Evolutionary conservation across 176 grass and related monocot genomes (phyloP), one percentile per base, ranked within the genome.

Genomic region (Elymus sibiricus): DNA sequence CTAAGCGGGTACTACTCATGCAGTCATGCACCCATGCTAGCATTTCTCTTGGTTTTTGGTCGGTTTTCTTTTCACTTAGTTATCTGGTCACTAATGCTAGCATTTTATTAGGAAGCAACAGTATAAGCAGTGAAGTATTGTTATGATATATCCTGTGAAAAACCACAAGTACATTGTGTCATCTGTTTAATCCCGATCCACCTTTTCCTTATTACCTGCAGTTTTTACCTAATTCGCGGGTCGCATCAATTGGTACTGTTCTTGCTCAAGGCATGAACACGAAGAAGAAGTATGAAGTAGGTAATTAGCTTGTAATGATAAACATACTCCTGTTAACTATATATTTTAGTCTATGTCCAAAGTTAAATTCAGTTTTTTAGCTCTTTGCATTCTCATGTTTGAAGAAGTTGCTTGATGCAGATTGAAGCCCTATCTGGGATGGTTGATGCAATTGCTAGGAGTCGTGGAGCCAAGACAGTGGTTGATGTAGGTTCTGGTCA

Each of bases 401-500:
- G 58, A 22, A 68, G 31, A 76, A 14, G 26, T 19, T 7, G 6
- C 27, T 84, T 40, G 16, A 44, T 88, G 69, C 86, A 94, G 92
- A 93, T 99, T 76, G 97, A 99, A 78, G 85, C 83, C 85, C 88
- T 99, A 69, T 82, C 94, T 80, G 92, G 64, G 4, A 74, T 94
- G 37, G 78, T 94, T 72, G 83, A 86, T 77, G 86, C 71, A 62
- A 81, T 94, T 81, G 72, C 87, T 31, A 79, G 77, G 80, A 81
- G 17, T 46, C 76, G 72, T 55, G 90, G 90, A 77, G 90, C 84
- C 67, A 81, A 84, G 53, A 92, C 90, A 73, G 83, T 99, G 28
- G 78, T 99, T 88, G 97, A 96, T 96, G 97, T 99, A 79, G 97
- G 94, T 79, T 96, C 94, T 85, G 94, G 92, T 38, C 97, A 99